Evolutionary conservation across 306 rosid genomes (phyloP).

Genomic region (Vigna hirtella): DNA sequence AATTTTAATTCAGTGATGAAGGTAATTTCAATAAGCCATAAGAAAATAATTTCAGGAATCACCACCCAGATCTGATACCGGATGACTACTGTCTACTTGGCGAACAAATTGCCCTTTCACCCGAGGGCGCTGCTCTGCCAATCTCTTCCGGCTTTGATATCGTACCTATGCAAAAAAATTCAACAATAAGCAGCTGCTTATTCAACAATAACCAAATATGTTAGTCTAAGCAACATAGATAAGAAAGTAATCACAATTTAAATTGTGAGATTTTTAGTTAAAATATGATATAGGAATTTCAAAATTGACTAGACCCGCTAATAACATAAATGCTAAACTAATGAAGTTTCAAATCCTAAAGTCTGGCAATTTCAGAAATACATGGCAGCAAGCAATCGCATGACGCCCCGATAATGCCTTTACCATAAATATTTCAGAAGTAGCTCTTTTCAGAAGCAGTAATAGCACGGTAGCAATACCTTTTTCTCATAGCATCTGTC

Average conservation of each 20-base stretch:
- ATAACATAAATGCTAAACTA: constrained; percentile 14
- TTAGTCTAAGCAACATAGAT: background rate
- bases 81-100: constrained; percentile 49
- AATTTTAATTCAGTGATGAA: constrained; percentile 32
- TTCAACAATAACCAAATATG: no score
- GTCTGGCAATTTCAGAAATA: constrained; percentile 28
- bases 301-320: constrained; percentile 5
- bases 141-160: constrained; percentile 76
- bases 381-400: constrained; percentile 21
- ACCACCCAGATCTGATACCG: constrained; percentile 45
- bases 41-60: constrained; percentile 47
- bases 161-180: constrained; percentile 59
- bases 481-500: constrained; percentile 85
- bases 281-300: constrained; percentile 16
- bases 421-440: constrained; percentile 7
- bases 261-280: background rate
- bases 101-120: constrained; percentile 87
- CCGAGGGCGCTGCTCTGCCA: constrained; percentile 81
- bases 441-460: constrained; percentile 15
- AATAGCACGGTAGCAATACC: constrained; percentile 50
- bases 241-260: constrained; percentile 12
- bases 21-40: constrained; percentile 1
- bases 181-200: constrained; percentile 19
- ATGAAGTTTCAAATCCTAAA: background rate
- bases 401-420: background rate